Conservation (phyloP, 2,329 filamentous ascomycete genomes). For the Aspergillus bombycis region DNA sequence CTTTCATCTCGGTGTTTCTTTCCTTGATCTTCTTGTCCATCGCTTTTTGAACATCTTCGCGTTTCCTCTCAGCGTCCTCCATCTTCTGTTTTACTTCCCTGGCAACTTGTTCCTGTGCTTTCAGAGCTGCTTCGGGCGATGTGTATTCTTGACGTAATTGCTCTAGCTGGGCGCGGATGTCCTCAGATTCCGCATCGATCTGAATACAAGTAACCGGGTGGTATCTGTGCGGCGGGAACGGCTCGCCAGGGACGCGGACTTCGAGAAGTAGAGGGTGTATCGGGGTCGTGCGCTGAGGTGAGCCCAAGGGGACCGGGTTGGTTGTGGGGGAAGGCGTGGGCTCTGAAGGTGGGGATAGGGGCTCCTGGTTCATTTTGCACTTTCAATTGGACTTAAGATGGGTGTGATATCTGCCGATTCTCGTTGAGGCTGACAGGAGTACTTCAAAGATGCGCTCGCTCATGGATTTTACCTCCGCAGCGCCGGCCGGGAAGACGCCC, state of each 20-base stretch:
- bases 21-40: constrained; percentile 49
- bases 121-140: constrained; percentile 37
- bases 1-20: constrained; percentile 46
- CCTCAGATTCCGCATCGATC: constrained; percentile 34
- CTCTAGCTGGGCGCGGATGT: constrained; percentile 35
- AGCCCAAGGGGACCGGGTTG: constrained; percentile 37
- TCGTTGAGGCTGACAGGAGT: neutral
- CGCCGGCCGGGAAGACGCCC: neutral
- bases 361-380: constrained; percentile 32
- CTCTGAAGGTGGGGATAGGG: constrained; percentile 42
- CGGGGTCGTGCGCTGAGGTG: constrained; percentile 39
- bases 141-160: constrained; percentile 42
- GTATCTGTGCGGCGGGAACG: constrained; percentile 38
- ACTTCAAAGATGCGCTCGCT: neutral
- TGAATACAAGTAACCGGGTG: constrained; percentile 43
- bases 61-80: constrained; percentile 41
- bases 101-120: constrained; percentile 41
- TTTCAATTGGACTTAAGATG: neutral
- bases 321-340: constrained; percentile 20
- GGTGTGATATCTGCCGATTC: neutral
- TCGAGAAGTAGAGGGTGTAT: constrained; percentile 45
- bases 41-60: constrained; percentile 41
- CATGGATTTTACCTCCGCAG: constrained; percentile 6
- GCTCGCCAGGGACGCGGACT: constrained; percentile 42
- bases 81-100: constrained; percentile 43